A percentile compares a stretch with the other conserved stretches of the same genome.
phyloP scores from a whole-genome alignment of 2,329 filamentous ascomycete genomes.

The Dothiorella sarmentorum region DNA sequence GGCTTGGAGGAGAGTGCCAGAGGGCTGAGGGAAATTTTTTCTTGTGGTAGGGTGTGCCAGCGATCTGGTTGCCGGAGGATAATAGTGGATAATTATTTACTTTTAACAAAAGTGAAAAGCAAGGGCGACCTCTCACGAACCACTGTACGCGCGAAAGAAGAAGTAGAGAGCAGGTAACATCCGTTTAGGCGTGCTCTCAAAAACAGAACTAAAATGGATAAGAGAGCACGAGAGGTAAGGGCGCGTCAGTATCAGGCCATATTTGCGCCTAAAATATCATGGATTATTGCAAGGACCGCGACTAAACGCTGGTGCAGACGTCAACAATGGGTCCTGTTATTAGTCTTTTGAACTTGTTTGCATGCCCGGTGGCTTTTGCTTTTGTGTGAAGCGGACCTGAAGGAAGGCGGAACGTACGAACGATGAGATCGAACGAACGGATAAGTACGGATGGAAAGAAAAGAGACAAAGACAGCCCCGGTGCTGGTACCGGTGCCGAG shows the following conservation, averaged over 20 bases:
- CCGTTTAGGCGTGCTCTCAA: neutral
- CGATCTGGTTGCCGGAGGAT: neutral
- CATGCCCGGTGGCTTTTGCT: neutral
- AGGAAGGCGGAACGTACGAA: too few relatives aligned
- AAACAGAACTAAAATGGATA: neutral
- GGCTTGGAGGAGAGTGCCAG: too few relatives aligned
- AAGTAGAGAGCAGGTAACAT: neutral
- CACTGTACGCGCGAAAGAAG: too few relatives aligned
- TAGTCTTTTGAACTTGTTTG: neutral
- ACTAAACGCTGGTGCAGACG: neutral
- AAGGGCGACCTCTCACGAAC: too few relatives aligned
- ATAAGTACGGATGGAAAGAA: too few relatives aligned
- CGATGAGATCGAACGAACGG: too few relatives aligned
- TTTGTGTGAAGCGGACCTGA: too few relatives aligned
- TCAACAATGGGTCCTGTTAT: neutral
- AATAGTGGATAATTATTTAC: neutral
- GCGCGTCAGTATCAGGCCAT: too few relatives aligned
- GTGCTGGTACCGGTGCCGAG: neutral
- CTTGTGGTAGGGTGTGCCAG: neutral
- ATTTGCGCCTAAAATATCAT: neutral
- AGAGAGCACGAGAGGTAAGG: neutral
- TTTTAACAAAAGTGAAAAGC: too few relatives aligned
- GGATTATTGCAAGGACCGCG: neutral
- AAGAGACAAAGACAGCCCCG: neutral
- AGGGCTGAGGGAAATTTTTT: too few relatives aligned